Conservation (phyloP, 805 yeast genomes). For the Henningerozyma blattae region DNA sequence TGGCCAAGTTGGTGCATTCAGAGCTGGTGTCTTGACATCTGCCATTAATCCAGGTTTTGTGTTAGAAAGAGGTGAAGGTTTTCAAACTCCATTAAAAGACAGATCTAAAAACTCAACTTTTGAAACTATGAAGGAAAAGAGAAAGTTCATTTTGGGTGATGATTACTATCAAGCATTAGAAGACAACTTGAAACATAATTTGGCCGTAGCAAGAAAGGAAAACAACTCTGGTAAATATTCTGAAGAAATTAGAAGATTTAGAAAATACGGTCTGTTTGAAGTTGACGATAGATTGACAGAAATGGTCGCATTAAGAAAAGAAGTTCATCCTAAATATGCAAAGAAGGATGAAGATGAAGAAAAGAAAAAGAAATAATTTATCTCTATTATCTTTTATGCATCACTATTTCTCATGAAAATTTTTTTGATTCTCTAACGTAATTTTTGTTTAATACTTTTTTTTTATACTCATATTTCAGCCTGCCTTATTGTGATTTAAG, state of each 20-base stretch:
- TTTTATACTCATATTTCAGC: neutral
- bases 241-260: constrained; percentile 43
- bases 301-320: constrained; percentile 18
- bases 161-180: constrained; percentile 43
- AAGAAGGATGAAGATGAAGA: constrained; percentile 6
- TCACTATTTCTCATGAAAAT: neutral
- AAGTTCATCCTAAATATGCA: constrained; percentile 6
- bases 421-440: neutral
- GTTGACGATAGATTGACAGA: constrained; percentile 27
- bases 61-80: constrained; percentile 78
- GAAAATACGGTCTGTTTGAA: constrained; percentile 53
- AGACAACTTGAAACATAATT: constrained; percentile 31
- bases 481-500: too few species aligned
- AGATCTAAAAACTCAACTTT: constrained; percentile 27
- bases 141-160: constrained; percentile 42
- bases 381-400: neutral
- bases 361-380: constrained; percentile 5
- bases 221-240: constrained; percentile 27
- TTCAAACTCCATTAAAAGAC: constrained; percentile 40
- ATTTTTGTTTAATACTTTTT: too few species aligned
- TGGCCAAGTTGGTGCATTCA: constrained; percentile 65
- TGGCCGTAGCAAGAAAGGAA: constrained; percentile 20
- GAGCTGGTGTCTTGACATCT: constrained; percentile 52
- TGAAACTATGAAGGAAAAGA: constrained; percentile 29
- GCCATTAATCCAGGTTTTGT: constrained; percentile 47